Evolutionary conservation across 129 eudicot genomes (phyloP).

Genomic region (Pseudognaphalium luteoalbum): DNA sequence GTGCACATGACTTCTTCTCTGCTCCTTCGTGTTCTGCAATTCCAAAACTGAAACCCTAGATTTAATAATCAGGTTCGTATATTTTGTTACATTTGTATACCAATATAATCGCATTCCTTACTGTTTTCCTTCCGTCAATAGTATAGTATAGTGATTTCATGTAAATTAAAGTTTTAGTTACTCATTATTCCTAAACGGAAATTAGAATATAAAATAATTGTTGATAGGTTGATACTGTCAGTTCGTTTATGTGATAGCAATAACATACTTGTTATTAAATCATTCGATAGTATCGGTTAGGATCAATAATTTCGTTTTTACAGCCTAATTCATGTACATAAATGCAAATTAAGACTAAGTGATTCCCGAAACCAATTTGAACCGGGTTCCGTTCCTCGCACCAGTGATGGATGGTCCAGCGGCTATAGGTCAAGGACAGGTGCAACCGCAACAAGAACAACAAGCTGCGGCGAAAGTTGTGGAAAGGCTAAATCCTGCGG

Average conservation of each 20-base stretch:
- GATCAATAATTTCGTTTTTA: too few species aligned
- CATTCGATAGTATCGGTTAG: not conserved
- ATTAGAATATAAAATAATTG: too few species aligned
- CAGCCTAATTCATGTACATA: not conserved
- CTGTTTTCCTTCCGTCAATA: not conserved
- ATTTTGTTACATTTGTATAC: too few species aligned
- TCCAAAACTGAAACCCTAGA: not conserved
- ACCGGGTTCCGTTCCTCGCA: not conserved
- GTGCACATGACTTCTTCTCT: not conserved
- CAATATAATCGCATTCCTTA: not conserved
- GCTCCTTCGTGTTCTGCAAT: not conserved
- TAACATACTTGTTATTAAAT: not conserved
- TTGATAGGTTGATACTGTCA: not conserved
- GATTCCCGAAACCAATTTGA: not conserved
- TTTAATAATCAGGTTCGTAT: not conserved
- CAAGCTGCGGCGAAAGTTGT: conserved; percentile 44
- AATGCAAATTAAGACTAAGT: too few species aligned
- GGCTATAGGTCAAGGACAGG: conserved; percentile 43
- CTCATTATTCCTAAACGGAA: not conserved
- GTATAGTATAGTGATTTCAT: not conserved
- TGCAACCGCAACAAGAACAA: conserved; percentile 34
- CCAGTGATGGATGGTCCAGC: conserved; percentile 46
- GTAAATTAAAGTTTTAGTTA: not conserved
- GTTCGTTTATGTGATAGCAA: not conserved
- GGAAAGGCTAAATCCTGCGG: conserved; percentile 73